Percentiles rank a stretch among this genome's conserved stretches.
These are phyloP conservation scores for Chalciporus sphaerocephalus DNA, from an alignment of 768 basidiomycete species.

Conservation along the genomic window DNA sequence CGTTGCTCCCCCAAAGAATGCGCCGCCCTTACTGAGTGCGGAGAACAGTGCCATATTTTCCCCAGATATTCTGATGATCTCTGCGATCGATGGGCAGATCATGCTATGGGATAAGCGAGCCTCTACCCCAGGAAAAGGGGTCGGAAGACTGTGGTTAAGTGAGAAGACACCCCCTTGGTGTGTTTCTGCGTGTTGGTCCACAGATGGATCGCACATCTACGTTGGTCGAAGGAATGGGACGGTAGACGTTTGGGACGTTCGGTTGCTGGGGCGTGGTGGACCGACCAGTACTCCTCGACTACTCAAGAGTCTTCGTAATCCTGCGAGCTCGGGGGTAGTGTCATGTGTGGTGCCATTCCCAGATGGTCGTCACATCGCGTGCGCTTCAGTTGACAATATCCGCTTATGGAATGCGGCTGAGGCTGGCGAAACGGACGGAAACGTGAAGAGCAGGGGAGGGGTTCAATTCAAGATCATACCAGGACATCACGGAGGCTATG, in stretches of 20 bases:
- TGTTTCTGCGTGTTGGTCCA: slow-evolving; percentile 93
- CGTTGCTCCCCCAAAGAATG: slow-evolving; percentile 64
- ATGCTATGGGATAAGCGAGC: slow-evolving; percentile 87
- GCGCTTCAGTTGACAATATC: slow-evolving; percentile 89
- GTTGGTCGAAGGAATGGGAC: slow-evolving; percentile 88
- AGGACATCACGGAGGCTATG: slow-evolving; percentile 91
- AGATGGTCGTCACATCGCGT: slow-evolving; percentile 86
- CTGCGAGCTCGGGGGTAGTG: slow-evolving; percentile 83
- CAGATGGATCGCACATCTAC: slow-evolving; percentile 81
- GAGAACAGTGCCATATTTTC: slow-evolving; percentile 62
- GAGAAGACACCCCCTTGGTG: slow-evolving; percentile 97
- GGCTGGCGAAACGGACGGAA: slow-evolving; percentile 61
- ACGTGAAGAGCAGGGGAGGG: slow-evolving; percentile 57
- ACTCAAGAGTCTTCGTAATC: slow-evolving; percentile 80
- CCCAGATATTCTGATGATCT: slow-evolving; percentile 80
- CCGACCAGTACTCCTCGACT: slow-evolving; percentile 66
- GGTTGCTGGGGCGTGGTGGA: slow-evolving; percentile 65
- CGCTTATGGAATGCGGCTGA: slow-evolving; percentile 90
- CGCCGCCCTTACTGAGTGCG: slow-evolving; percentile 68
- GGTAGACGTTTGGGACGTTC: slow-evolving; percentile 92
- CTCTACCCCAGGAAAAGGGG: slow-evolving; percentile 58
- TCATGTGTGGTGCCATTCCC: slow-evolving; percentile 90
- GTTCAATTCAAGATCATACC: slow-evolving; percentile 93
- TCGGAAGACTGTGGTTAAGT: slow-evolving; percentile 82
- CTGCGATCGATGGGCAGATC: slow-evolving; percentile 88